Base-by-base conservation (phyloP, 1,284 basidiomycete species). In the Gomphus sp. region DNA sequence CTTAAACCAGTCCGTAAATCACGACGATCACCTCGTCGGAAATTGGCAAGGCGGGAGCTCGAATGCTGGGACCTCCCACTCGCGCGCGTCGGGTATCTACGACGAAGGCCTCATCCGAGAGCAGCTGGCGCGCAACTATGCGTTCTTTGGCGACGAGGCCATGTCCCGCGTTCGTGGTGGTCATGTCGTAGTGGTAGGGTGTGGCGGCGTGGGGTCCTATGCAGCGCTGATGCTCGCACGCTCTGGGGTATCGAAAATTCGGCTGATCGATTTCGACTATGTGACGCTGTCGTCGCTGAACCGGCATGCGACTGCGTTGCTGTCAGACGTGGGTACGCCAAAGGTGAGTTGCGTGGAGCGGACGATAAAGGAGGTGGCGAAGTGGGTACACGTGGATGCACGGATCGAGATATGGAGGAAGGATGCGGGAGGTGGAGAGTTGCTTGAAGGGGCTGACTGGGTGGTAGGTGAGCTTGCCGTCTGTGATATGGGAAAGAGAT, bases 141-240 rank as follows among this genome's bases (percentile, higher is more conserved):
- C 89, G 22, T 98, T 99, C 74, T 88, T 99, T 52, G 93, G 93
- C 0, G 91, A 96, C 37, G 89, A 94, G 41, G 83, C 85, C 28
- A 97, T 98, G 93, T 69, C 74, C 11, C 85, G 82, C 66, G 80
- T 99, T 48, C 79, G 97, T 60, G 70, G 79, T 25, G 82, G 84
- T 7, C 85, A 80, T 18, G 93, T 98, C 3, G 91, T 93, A 22
- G 78, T 99, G 25, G 83, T 99, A 8, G 97, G 97, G 3, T 93
- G 94, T 63, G 97, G 97, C 60, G 97, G 97, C 5, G 97, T 99
- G 0, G 95, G 96, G 0, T 93, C 90, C 65, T 96, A 93, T 88
- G 89, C 87, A 31, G 94, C 96, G 6, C 83, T 96, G 36, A 98
- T 98, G 93, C 83, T 98, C 49, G 87, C 86, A 34, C 76, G 94